Base-by-base conservation (phyloP, 352 stramenopile genomes). In the Pythium chondricola region DNA sequence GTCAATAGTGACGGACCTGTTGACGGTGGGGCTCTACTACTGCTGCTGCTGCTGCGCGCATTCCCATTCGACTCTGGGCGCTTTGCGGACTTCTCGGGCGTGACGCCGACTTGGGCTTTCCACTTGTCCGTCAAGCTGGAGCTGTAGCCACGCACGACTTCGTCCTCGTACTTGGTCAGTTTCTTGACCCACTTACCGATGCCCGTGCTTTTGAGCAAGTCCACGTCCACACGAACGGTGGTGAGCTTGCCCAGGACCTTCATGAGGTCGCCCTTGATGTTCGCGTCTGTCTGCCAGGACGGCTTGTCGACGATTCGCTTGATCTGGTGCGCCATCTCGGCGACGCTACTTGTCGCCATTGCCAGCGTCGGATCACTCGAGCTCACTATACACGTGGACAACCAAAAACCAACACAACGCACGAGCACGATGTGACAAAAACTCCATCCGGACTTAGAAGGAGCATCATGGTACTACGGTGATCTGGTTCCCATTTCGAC, bases 161-260 rank as follows among this genome's bases (percentile, higher is more conserved):
- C 70, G 44, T 94, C 83, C 17, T 84, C 56, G 59, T 94, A 83
- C 58, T 94, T 94, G 51, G 79, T 85, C 48, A 92, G 70, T 46
- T 92, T 92, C 61, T 79, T 85, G 30, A 94, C 83, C 50, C 76
- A 74, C 21, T 79, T 76, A 32, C 83, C 83, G 50, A 94, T 88
- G 45, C 78, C 74, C 24, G 80, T 94, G 46, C 68, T 64, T 52
- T 85, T 73, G 43, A 94, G 61, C 48, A 91, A 61, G 10, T 82
- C 76, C 29, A 81, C 71, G 58, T 94, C 78, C 51, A 88, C 80
- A 30, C 77, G 70, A 6, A 90, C 62, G 33, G 81, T 87, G 42
- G 76, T 90, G 52, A 94, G 74, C 26, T 78, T 74, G 13, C 71
- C 67, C 41, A 94, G 62, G 17, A 92, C 63, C 24, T 67, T 61